phyloP scores from a whole-genome alignment of 129 eudicot genomes.

The carrot (Daucus carota) region DH1_v3.0 NC_030384.2:48190001-48190500 shows the following conservation, averaged over 20 bases:
- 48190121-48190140: conserved; percentile 3
- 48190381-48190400: conserved; percentile 66
- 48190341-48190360: conserved; percentile 74
- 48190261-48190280: conserved; percentile 22
- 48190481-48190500: conserved; percentile 77
- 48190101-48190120: conserved; percentile 16
- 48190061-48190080: neutral
- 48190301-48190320: conserved; percentile 49
- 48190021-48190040: conserved; percentile 21
- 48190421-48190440: conserved; percentile 45
- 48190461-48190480: conserved; percentile 26
- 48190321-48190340: conserved; percentile 37
- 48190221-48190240: conserved; percentile 31
- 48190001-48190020: neutral
- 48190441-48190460: neutral
- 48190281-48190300: neutral
- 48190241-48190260: conserved; percentile 42
- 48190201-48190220: conserved; percentile 11
- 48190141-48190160: conserved; percentile 7
- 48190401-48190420: conserved; percentile 67
- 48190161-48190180: neutral
- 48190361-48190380: conserved; percentile 69
- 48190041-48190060: conserved; percentile 14
- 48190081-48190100: conserved; percentile 12
- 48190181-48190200: neutral